A percentile compares a stretch with the other conserved stretches of the same genome.
Conservation (phyloP, 2,329 filamentous ascomycete species). For the Orbilia blumenaviensis region DNA sequence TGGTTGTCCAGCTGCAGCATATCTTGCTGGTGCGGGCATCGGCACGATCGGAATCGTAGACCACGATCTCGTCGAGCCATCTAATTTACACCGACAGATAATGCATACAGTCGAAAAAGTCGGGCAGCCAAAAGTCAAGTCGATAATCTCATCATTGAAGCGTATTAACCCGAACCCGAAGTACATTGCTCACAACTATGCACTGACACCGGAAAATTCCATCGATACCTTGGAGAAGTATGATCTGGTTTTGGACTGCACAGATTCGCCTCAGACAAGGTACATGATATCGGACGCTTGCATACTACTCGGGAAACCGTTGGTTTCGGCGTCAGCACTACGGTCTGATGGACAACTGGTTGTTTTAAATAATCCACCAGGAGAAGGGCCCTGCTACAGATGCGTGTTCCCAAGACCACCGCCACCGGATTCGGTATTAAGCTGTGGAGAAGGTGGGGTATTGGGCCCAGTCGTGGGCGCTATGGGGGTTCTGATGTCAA, state of each 20-base stretch:
- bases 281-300: slow-evolving; percentile 93
- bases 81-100: slow-evolving; percentile 92
- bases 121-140: slow-evolving; percentile 81
- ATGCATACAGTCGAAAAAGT: slow-evolving; percentile 77
- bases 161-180: slow-evolving; percentile 76
- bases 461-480: slow-evolving; percentile 89
- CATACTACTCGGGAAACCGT: slow-evolving; percentile 77
- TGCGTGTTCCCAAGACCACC: slow-evolving; percentile 91
- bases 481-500: slow-evolving; percentile 91
- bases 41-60: slow-evolving; percentile 80
- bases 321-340: slow-evolving; percentile 89
- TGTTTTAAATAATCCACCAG: slow-evolving; percentile 83
- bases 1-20: slow-evolving; percentile 91
- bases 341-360: slow-evolving; percentile 90
- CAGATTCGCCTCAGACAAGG: slow-evolving; percentile 87
- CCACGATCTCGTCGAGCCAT: slow-evolving; percentile 84
- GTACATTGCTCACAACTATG: slow-evolving; percentile 71
- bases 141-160: slow-evolving; percentile 71
- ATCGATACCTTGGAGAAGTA: slow-evolving; percentile 73
- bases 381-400: slow-evolving; percentile 83
- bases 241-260: slow-evolving; percentile 91
- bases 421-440: slow-evolving; percentile 80
- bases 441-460: slow-evolving; percentile 92
- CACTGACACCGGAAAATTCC: slow-evolving; percentile 76
- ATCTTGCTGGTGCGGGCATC: slow-evolving; percentile 87